Evolutionary conservation across 768 basidiomycete species (phyloP).

Genomic region (Suillus weaverae): DNA sequence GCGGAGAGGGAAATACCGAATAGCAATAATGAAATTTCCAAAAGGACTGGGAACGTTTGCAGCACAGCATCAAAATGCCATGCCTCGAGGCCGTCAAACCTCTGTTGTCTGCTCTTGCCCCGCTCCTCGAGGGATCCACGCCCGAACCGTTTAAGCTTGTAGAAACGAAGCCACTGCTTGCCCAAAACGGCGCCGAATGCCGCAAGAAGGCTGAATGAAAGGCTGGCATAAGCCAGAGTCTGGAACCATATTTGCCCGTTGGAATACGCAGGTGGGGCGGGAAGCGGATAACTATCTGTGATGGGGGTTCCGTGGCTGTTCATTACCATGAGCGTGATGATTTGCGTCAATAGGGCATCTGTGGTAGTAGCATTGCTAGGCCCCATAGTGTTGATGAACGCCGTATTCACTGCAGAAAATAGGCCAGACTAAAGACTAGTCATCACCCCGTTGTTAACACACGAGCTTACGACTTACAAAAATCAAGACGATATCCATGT

Average conservation of each 20-base stretch:
- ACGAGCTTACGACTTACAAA: conserved; percentile 1
- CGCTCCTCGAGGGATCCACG: conserved; percentile 10
- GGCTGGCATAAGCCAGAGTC: conserved; percentile 14
- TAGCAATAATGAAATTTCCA: conserved; percentile 17
- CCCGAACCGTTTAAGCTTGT: conserved; percentile 2
- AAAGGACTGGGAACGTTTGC: conserved; percentile 13
- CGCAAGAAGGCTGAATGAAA: conserved; percentile 15
- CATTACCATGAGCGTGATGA: conserved; percentile 7
- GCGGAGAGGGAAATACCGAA: conserved; percentile 14
- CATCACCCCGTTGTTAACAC: neutral
- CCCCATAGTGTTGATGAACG: conserved; percentile 12
- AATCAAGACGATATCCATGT: conserved; percentile 9
- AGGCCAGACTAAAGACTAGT: conserved; percentile 13
- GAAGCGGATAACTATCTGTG: neutral
- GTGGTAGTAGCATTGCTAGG: conserved; percentile 2
- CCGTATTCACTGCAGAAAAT: conserved; percentile 16
- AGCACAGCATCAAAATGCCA: conserved; percentile 18
- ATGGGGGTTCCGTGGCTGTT: conserved; percentile 6
- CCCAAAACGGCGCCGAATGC: conserved; percentile 18
- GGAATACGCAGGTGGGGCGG: neutral
- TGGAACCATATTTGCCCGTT: conserved; percentile 12
- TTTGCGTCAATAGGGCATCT: conserved; percentile 2
- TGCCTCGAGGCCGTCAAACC: conserved; percentile 12
- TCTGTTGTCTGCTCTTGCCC: conserved; percentile 11
- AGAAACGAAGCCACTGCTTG: conserved; percentile 16